Percentiles rank a stretch among this genome's conserved stretches.
Evolutionary conservation across 2,329 filamentous ascomycete species (phyloP).

Genomic region (Ceratocystis alfenasii): DNA sequence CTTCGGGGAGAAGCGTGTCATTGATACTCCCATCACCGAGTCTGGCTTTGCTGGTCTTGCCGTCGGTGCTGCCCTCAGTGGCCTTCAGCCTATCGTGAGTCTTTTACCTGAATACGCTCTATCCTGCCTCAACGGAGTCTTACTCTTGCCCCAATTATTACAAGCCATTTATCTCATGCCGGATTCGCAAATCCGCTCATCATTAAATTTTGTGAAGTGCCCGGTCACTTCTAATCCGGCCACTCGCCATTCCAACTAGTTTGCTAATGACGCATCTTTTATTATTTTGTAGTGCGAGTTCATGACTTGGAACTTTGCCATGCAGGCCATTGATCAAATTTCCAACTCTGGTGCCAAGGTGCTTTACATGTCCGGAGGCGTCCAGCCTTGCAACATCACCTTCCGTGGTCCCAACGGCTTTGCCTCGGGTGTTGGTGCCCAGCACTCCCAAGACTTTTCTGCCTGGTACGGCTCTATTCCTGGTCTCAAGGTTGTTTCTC

Average conservation of each 20-base stretch:
- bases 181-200: too few species aligned
- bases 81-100: constrained; percentile 84
- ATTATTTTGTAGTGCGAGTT: constrained; percentile 68
- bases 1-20: constrained; percentile 93
- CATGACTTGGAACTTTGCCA: constrained; percentile 99
- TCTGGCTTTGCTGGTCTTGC: constrained; percentile 89
- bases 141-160: neutral
- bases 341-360: constrained; percentile 99
- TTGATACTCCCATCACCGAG: constrained; percentile 97
- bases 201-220: too few species aligned
- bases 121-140: neutral
- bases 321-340: constrained; percentile 99
- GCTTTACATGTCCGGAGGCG: constrained; percentile 99
- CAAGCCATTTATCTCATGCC: neutral
- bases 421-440: constrained; percentile 83
- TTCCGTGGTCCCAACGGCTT: constrained; percentile 99
- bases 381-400: constrained; percentile 98
- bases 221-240: too few species aligned
- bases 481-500: constrained; percentile 89
- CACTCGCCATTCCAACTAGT: neutral
- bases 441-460: constrained; percentile 98
- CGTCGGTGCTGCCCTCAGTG: constrained; percentile 86
- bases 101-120: neutral
- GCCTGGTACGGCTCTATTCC: constrained; percentile 99
- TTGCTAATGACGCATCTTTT: constrained; percentile 17